These are phyloP conservation scores for Tylopilus sp. DNA, from an alignment of 768 basidiomycete genomes.

Conservation along the genomic window DNA sequence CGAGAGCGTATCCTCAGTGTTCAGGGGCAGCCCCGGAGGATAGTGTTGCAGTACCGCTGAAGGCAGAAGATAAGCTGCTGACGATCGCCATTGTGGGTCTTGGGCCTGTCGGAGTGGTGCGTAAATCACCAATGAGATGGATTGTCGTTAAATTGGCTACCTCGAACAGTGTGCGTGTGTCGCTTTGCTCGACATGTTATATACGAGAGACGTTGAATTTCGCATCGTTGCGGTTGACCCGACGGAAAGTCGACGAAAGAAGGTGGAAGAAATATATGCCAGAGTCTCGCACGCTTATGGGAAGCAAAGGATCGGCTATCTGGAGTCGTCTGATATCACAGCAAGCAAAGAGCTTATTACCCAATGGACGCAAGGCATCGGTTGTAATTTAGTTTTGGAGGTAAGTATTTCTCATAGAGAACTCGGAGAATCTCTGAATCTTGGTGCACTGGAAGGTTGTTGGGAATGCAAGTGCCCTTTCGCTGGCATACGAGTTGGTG, in stretches of 20 bases:
- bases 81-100: slow-evolving; percentile 70
- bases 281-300: slow-evolving; percentile 43
- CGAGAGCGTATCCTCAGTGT: slow-evolving; percentile 54
- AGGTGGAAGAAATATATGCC: slow-evolving; percentile 55
- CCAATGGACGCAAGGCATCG: slow-evolving; percentile 53
- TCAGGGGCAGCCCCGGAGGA: slow-evolving; percentile 8
- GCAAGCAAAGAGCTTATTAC: slow-evolving; percentile 47
- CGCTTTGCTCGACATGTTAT: slow-evolving; percentile 59
- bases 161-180: slow-evolving; percentile 52
- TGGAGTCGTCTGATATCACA: slow-evolving; percentile 49
- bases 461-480: slow-evolving; percentile 61
- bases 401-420: slow-evolving; percentile 30
- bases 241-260: slow-evolving; percentile 51
- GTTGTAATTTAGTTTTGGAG: slow-evolving; percentile 67
- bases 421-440: not conserved
- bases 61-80: slow-evolving; percentile 46
- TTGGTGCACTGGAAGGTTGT: slow-evolving; percentile 58
- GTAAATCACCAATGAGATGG: slow-evolving; percentile 8
- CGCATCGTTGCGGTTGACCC: slow-evolving; percentile 66
- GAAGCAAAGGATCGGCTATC: slow-evolving; percentile 33
- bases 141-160: not conserved
- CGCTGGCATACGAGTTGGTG: slow-evolving; percentile 66
- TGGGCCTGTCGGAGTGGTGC: slow-evolving; percentile 72
- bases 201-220: slow-evolving; percentile 42
- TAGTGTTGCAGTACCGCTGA: slow-evolving; percentile 26